A percentile compares a stretch with the other conserved stretches of the same genome.
phyloP scores from a whole-genome alignment of 371 early-diverging fungal genomes.

The Polyrhizophydium stewartii region DNA sequence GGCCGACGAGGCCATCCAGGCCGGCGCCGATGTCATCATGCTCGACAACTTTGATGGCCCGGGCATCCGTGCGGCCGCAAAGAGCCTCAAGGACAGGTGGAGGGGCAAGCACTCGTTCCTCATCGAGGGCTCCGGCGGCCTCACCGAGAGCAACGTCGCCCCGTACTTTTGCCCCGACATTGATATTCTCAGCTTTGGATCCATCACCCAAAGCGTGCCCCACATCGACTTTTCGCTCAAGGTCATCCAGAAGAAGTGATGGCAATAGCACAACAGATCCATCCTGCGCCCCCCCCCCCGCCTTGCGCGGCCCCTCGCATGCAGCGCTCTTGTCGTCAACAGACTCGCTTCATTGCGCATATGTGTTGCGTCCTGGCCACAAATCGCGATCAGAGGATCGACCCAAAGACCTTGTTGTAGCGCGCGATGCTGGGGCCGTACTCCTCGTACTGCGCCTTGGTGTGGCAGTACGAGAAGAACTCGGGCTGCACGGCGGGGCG shows the following conservation, averaged over 20 bases:
- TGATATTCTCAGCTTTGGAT: conserved; percentile 90
- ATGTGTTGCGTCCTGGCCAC: too few species aligned
- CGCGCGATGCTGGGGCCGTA: conserved; percentile 94
- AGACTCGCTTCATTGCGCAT: too few species aligned
- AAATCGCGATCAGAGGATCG: conserved; percentile 34
- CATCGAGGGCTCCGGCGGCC: conserved; percentile 93
- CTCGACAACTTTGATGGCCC: conserved; percentile 58
- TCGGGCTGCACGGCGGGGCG: conserved; percentile 52
- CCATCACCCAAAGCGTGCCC: conserved; percentile 90
- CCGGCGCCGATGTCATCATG: conserved; percentile 97
- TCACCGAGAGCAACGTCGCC: conserved; percentile 82
- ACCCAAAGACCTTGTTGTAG: conserved; percentile 89
- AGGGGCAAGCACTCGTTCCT: conserved; percentile 66
- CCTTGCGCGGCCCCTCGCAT: too few species aligned
- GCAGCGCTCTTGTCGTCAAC: too few species aligned
- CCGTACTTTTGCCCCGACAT: conserved; percentile 80
- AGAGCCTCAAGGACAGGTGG: conserved; percentile 71
- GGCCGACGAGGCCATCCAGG: conserved; percentile 93
- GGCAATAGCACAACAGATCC: too few species aligned
- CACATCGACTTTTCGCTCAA: conserved; percentile 96
- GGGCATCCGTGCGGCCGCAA: conserved; percentile 54
- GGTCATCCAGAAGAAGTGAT: conserved; percentile 16
- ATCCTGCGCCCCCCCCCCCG: too few species aligned
- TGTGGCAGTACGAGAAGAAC: conserved; percentile 90
- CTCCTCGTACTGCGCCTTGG: conserved; percentile 98